Evolutionary conservation across 23 red algal genomes (phyloP).

Genomic region (Gracilariopsis chorda): DNA sequence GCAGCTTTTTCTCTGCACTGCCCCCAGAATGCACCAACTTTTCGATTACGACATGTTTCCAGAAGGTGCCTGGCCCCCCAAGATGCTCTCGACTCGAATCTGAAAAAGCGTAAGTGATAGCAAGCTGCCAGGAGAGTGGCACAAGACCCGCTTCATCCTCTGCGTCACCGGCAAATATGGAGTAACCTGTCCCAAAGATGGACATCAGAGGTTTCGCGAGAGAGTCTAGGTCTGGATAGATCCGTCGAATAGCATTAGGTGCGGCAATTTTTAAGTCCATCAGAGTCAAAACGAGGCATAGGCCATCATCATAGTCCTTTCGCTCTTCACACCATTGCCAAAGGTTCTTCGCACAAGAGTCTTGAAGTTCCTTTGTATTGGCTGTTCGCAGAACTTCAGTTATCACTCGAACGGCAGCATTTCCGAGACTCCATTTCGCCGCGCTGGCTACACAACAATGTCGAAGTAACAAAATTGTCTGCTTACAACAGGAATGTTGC

Average conservation of each 20-base stretch:
- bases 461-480: slow-evolving; percentile 5
- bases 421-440: slow-evolving; percentile 39
- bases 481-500: not conserved
- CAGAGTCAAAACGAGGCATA: slow-evolving; percentile 14
- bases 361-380: not conserved
- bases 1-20: slow-evolving; percentile 16
- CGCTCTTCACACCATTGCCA: slow-evolving; percentile 37
- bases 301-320: slow-evolving; percentile 4
- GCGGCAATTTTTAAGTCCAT: not conserved
- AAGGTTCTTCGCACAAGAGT: slow-evolving; percentile 7
- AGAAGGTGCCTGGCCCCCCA: slow-evolving; percentile 3
- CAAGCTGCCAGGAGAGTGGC: slow-evolving; percentile 32
- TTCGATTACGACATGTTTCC: slow-evolving; percentile 17
- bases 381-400: not conserved
- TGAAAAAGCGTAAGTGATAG: slow-evolving; percentile 8
- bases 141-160: not conserved
- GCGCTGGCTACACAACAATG: not conserved
- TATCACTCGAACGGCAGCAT: slow-evolving; percentile 4
- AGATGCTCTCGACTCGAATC: not conserved
- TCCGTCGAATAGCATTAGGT: not conserved
- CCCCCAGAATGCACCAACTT: not conserved
- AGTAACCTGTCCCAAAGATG: slow-evolving; percentile 34
- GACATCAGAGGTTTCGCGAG: slow-evolving; percentile 1
- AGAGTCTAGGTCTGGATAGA: slow-evolving; percentile 24
- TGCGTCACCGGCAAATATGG: not conserved